Percentiles rank a stretch among this genome's conserved stretches.
Evolutionary conservation across 257 asterid genomes (phyloP).

Genomic region (Salvia splendens): DNA sequence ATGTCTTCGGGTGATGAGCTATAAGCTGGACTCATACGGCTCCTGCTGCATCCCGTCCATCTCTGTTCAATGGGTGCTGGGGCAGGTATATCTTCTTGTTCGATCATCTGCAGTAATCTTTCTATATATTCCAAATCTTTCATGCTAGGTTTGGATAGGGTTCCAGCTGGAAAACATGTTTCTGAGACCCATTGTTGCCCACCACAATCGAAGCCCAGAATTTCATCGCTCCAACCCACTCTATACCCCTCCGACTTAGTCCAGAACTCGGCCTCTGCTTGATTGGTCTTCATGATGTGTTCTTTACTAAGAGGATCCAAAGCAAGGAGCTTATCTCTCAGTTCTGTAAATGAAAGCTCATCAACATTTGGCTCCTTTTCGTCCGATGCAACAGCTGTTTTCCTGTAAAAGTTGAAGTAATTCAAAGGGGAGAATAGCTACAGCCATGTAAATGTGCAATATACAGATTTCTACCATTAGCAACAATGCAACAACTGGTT

Average conservation of each 20-base stretch:
- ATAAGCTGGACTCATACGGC: conserved; percentile 94
- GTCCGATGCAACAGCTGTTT: conserved; percentile 31
- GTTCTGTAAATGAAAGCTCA: conserved; percentile 78
- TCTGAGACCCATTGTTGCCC: conserved; percentile 99
- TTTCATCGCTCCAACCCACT: conserved; percentile 97
- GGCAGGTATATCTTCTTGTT: conserved; percentile 77
- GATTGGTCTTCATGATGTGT: conserved; percentile 65
- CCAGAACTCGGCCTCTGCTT: conserved; percentile 99
- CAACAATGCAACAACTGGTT: background rate
- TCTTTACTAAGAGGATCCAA: conserved; percentile 88
- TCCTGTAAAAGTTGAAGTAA: conserved; percentile 48
- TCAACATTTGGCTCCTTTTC: conserved; percentile 57
- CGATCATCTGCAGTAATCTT: conserved; percentile 65
- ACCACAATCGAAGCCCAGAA: conserved; percentile 96
- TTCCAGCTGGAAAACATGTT: conserved; percentile 91
- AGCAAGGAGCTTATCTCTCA: conserved; percentile 83
- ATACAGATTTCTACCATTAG: background rate
- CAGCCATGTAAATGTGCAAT: background rate
- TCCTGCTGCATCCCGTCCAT: conserved; percentile 88
- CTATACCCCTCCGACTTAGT: conserved; percentile 90
- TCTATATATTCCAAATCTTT: conserved; percentile 86
- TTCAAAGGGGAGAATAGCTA: conserved; percentile 1
- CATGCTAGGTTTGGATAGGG: conserved; percentile 80
- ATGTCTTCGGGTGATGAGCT: conserved; percentile 72
- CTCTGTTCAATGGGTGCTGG: conserved; percentile 99